phyloP scores from a whole-genome alignment of 306 rosid species.

The Geum urbanum region DNA sequence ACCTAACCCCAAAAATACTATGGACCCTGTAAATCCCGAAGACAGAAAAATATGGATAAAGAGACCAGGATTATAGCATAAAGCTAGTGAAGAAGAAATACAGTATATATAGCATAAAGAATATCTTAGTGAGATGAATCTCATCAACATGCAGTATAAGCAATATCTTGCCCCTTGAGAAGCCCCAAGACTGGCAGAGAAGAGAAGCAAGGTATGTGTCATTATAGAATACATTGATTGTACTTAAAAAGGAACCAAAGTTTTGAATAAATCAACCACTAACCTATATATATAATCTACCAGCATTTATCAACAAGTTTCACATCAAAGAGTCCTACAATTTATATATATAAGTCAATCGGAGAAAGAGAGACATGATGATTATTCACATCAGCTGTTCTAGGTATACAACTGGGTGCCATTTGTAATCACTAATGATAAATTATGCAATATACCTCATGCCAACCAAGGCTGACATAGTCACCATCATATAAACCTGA shows the following conservation, averaged over 20 bases:
- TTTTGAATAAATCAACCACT: background rate
- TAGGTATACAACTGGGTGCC: background rate
- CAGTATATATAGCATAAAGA: too few species aligned
- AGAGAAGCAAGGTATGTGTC: background rate
- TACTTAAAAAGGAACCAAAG: background rate
- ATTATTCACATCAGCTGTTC: background rate
- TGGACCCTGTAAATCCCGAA: too few species aligned
- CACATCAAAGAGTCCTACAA: background rate
- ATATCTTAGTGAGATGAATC: too few species aligned
- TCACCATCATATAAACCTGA: slow-evolving; percentile 97
- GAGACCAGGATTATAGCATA: too few species aligned
- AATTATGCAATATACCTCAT: slow-evolving; percentile 59
- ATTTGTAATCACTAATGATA: background rate
- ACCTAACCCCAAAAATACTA: too few species aligned
- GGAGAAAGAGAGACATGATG: background rate
- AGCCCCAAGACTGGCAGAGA: background rate
- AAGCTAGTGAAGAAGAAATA: too few species aligned
- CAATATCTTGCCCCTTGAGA: slow-evolving; percentile 1
- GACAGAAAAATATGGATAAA: too few species aligned
- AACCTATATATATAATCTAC: background rate
- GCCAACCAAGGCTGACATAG: slow-evolving; percentile 99
- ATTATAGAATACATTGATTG: background rate
- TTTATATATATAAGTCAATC: too few species aligned
- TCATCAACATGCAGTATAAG: background rate
- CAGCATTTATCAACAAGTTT: background rate